Evolutionary conservation across 148 eudicot species (phyloP).

Genomic region (Chenopodium berlandieri): DNA sequence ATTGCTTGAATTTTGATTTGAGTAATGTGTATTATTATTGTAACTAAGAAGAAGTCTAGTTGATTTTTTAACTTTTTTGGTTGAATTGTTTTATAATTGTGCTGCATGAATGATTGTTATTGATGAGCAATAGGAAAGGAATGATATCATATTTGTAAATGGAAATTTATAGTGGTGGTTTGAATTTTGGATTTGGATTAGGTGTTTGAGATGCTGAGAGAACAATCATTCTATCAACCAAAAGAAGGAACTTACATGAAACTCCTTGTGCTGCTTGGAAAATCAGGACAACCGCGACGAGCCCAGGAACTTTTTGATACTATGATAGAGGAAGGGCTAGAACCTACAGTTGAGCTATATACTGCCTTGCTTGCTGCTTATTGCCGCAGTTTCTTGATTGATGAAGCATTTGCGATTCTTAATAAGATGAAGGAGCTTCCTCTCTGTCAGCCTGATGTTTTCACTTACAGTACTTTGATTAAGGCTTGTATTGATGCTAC

Average conservation of each 20-base stretch:
- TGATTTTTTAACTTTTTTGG: no score
- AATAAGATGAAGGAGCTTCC: constrained; percentile 74
- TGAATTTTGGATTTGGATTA: constrained; percentile 26
- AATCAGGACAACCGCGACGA: constrained; percentile 72
- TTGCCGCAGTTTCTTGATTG: constrained; percentile 66
- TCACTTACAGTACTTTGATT: constrained; percentile 71
- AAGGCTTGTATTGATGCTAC: constrained; percentile 80
- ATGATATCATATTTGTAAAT: not conserved
- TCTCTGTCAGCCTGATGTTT: constrained; percentile 91
- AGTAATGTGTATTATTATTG: no score
- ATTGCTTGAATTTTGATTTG: no score
- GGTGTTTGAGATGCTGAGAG: constrained; percentile 92
- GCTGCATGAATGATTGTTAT: not conserved
- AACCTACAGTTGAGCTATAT: constrained; percentile 75
- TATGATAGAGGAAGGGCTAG: constrained; percentile 78
- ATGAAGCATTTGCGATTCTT: constrained; percentile 63
- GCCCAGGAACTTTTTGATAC: constrained; percentile 68
- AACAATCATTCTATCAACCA: constrained; percentile 85
- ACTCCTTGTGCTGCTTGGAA: constrained; percentile 84
- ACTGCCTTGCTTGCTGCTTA: constrained; percentile 81
- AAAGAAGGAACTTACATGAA: constrained; percentile 95
- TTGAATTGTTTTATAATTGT: no score
- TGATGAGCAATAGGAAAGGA: not conserved
- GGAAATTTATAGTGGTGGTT: not conserved
- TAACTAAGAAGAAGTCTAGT: no score